Evolutionary conservation across 768 basidiomycete species (phyloP), one percentile per base, ranked within the genome.

Genomic region (Mycena epipterygia): DNA sequence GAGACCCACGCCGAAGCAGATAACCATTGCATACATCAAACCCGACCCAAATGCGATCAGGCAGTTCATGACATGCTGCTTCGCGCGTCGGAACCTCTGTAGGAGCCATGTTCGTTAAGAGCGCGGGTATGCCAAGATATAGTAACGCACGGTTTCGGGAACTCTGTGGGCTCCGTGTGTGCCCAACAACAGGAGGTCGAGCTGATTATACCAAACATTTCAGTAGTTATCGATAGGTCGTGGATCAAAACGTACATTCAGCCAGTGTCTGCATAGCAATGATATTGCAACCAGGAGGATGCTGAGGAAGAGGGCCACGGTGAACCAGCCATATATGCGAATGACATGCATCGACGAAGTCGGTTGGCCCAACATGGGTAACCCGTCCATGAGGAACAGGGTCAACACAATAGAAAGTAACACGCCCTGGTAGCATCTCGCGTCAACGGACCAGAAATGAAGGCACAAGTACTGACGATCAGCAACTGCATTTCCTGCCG

Each of bases 401-500:
- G 64, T 70, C 35, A 55, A 14, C 9, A 17, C 21, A 8, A 65
- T 42, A 14, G 32, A 27, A 42, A 62, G 39, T 11, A 69, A 44
- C n/a, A 62, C 60, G n/a, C 44, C 56, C 60, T 69, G 35, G 12
- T 16, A 39, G 21, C 29, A 2, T 41, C 16, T 51, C 12, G 37
- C 51, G 25, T 12, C 19, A 7, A 21, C 6, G 29, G n/a, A 14
- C n/a, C 17, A 4, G 12, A 48, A 58, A 30, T 32, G 32, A n/a
- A 19, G 16, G 11, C 9, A 25, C 12, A 8, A 3, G 21, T 41
- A 19, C 66, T 17, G 21, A 67, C 67, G 14, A 68, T 23, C n/a
- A 68, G 67, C 42, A 68, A 13, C 27, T 68, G 59, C 13, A 68
- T 9, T 41, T 68, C 67, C 39, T 61, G 67, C 53, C 56, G 67